Evolutionary conservation across 306 rosid genomes (phyloP).

Genomic region (Cucurbita argyrosperma): DNA sequence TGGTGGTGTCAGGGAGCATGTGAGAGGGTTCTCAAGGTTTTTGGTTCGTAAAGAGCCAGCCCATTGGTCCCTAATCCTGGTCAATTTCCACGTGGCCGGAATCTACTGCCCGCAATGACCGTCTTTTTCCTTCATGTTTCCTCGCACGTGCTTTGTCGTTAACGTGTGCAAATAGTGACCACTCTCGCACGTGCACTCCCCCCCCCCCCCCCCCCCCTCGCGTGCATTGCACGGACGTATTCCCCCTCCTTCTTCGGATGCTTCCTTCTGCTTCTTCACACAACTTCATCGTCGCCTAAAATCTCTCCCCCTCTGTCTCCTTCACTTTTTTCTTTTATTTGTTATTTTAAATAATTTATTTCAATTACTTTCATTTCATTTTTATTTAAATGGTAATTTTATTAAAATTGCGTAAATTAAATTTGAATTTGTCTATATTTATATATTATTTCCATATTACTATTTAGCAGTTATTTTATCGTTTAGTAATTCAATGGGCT

Average conservation of each 20-base stretch:
- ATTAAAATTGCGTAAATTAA: too few relatives aligned
- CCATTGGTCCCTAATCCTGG: slow-evolving; percentile 8
- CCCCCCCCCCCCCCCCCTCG: not conserved
- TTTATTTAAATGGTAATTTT: too few relatives aligned
- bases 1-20: slow-evolving; percentile 74
- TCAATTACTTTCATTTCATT: too few relatives aligned
- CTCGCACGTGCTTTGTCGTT: slow-evolving; percentile 47
- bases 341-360: too few relatives aligned
- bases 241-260: not conserved
- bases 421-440: not conserved
- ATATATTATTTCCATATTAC: not conserved
- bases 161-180: slow-evolving; percentile 28
- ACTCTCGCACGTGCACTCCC: slow-evolving; percentile 39
- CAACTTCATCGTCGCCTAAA: not conserved
- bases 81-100: slow-evolving; percentile 30
- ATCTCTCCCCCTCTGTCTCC: not conserved
- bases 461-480: too few relatives aligned
- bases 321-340: not conserved
- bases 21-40: slow-evolving; percentile 33
- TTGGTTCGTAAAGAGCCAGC: slow-evolving; percentile 20
- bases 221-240: slow-evolving; percentile 14
- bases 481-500: not conserved
- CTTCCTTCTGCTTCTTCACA: not conserved
- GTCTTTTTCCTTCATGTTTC: slow-evolving; percentile 21
- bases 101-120: slow-evolving; percentile 13